A percentile compares a stretch with the other conserved stretches of the same genome.
These are phyloP conservation scores for Punctularia strigosozonata DNA, from an alignment of 768 basidiomycete genomes.

Conservation along the genomic window DNA sequence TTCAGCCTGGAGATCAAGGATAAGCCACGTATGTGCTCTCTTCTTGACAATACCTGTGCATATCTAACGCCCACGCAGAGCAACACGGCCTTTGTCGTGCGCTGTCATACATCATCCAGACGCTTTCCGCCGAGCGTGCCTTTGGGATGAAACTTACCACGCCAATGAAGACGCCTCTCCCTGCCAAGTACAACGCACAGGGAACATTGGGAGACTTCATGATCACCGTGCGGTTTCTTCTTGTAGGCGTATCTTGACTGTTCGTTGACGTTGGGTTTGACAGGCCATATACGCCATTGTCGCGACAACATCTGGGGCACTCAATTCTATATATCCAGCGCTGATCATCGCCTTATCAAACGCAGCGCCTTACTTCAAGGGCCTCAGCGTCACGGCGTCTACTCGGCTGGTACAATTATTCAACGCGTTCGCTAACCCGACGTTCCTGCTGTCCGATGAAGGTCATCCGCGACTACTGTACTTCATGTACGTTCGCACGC, in stretches of 20 bases:
- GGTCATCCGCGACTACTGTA: constrained; percentile 89
- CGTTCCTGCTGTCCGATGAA: constrained; percentile 87
- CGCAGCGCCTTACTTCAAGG: constrained; percentile 74
- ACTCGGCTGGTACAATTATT: constrained; percentile 82
- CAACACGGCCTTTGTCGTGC: constrained; percentile 87
- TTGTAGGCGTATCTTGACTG: neutral
- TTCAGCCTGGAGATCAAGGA: constrained; percentile 87
- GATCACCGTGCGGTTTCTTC: constrained; percentile 46
- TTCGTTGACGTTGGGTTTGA: constrained; percentile 5
- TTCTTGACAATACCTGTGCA: constrained; percentile 2
- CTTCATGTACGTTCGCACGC: constrained; percentile 55
- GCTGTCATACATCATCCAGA: constrained; percentile 85
- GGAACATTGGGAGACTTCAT: constrained; percentile 81
- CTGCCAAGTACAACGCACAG: constrained; percentile 62
- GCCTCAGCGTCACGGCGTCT: constrained; percentile 70
- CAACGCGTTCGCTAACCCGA: constrained; percentile 81
- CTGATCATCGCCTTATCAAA: constrained; percentile 87
- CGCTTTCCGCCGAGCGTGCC: constrained; percentile 71
- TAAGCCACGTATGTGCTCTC: constrained; percentile 59
- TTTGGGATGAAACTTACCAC: constrained; percentile 65
- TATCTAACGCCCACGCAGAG: constrained; percentile 31
- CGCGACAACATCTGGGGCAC: constrained; percentile 71
- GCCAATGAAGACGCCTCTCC: constrained; percentile 53
- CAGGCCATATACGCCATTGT: constrained; percentile 86
- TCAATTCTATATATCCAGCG: constrained; percentile 85